phyloP scores from a whole-genome alignment of 2,329 filamentous ascomycete species.

The Diplodia intermedia region DNA sequence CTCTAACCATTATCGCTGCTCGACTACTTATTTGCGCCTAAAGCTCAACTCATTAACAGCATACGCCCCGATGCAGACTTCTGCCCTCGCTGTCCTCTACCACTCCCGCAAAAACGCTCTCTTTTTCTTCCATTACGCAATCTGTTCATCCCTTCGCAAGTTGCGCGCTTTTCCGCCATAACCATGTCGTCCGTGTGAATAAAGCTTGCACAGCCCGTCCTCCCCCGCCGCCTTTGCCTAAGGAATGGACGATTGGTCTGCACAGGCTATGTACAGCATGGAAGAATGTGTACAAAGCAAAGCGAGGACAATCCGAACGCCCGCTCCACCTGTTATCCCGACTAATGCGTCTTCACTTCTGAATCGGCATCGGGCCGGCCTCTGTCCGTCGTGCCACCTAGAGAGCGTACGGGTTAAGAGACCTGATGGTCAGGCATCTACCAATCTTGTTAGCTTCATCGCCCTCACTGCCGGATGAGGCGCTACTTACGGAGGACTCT shows the following conservation, averaged over 20 bases:
- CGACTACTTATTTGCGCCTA: constrained; percentile 31
- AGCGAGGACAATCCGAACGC: constrained; percentile 26
- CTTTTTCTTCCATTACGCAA: constrained; percentile 24
- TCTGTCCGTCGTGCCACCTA: constrained; percentile 39
- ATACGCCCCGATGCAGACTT: constrained; percentile 27
- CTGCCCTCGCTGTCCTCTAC: constrained; percentile 14
- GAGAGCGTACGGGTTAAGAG: constrained; percentile 77
- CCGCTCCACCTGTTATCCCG: not conserved
- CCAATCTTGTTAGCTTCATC: constrained; percentile 44
- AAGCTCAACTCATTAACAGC: constrained; percentile 31
- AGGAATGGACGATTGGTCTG: constrained; percentile 32
- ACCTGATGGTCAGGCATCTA: constrained; percentile 84
- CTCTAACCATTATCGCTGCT: constrained; percentile 32
- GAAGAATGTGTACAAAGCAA: constrained; percentile 32
- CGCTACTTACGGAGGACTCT: constrained; percentile 95
- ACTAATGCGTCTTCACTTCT: not conserved
- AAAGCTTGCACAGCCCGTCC: not conserved
- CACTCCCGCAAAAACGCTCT: constrained; percentile 8
- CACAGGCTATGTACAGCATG: constrained; percentile 33
- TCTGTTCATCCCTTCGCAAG: constrained; percentile 9
- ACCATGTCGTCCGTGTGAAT: constrained; percentile 21
- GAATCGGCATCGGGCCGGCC: not conserved
- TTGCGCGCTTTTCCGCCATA: constrained; percentile 8
- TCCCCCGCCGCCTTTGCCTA: not conserved
- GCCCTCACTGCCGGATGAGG: constrained; percentile 5